Base-by-base conservation (phyloP, 257 asterid species). In the Echium plantagineum region DNA sequence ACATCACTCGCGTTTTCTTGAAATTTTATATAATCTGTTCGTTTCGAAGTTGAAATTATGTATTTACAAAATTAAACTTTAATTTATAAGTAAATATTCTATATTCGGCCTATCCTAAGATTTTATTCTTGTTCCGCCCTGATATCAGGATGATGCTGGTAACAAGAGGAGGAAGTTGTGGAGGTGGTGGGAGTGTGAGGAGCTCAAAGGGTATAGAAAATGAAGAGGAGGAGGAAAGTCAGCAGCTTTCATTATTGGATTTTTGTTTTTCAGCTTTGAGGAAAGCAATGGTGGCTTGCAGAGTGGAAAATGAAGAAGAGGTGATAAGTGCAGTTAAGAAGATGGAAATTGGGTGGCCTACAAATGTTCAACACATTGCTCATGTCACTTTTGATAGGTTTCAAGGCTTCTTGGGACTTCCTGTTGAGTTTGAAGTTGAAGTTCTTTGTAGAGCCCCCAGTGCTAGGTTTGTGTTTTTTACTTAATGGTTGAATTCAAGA, bases 281-380 rank as follows among this genome's bases (percentile, higher is more conserved):
- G 58, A 93, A 89, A 66, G 89, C 98, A 2, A 84, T 93, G 97
- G 94, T 89, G 71, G 81, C 94, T 7, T 93, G 98, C 79, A 83
- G 94, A 7, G 75, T 88, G 52, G 90, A 86, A 42, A 65, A 83
- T 42, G 66, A 75, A 18, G 95, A 83, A 7, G 87, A 78, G 12
- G 87, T 77, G 7, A 78, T 74, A 53, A 71, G 82, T 54, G 78
- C 88, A 72, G 85, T 84, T 30, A 87, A 78, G 47, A 78, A 73
- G 48, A 80, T 90, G 95, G 98, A 91, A 57, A 91, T 91, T 69
- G 96, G 98, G 16, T 91, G 88, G 93, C 98, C 98, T 62, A 87
- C 96, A 0, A 77, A 91, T 61, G 96, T 91, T 10, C 87, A 86
- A 71, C 98, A 93, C 79, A 74, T 93, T 16, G 62, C 94, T 49